Percentiles rank a stretch among this genome's conserved stretches.
Evolutionary conservation across 2,329 filamentous ascomycete species (phyloP).

Genomic region (Verruconis gallopava): DNA sequence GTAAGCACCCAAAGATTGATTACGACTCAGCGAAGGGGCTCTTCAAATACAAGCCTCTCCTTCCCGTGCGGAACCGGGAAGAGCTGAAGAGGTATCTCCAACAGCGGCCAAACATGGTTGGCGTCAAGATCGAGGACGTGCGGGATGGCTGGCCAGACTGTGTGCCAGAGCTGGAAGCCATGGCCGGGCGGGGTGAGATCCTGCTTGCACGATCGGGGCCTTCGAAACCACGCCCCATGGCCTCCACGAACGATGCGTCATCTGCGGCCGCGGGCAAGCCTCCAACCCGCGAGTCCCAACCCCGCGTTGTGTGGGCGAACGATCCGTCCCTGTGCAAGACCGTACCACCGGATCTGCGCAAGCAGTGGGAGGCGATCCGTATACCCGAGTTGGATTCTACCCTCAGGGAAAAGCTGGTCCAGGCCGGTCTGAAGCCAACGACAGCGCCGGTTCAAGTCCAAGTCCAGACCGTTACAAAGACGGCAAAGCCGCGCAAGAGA

Average conservation of each 20-base stretch:
- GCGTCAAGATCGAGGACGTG: constrained; percentile 74
- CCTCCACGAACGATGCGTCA: neutral
- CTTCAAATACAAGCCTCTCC: constrained; percentile 72
- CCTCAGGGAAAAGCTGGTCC: constrained; percentile 62
- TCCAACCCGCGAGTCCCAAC: constrained; percentile 53
- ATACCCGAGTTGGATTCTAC: constrained; percentile 60
- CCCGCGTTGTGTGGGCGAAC: constrained; percentile 79
- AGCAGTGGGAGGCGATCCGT: constrained; percentile 69
- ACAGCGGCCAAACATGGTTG: constrained; percentile 64
- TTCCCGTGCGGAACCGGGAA: constrained; percentile 66
- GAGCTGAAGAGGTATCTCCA: constrained; percentile 74
- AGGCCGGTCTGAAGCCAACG: constrained; percentile 70
- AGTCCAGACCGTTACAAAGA: constrained; percentile 39
- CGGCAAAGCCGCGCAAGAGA: constrained; percentile 57
- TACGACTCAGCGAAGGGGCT: constrained; percentile 50
- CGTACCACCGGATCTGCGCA: constrained; percentile 72
- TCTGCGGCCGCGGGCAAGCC: neutral
- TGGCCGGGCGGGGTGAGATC: constrained; percentile 68
- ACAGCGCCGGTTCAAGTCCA: constrained; percentile 49
- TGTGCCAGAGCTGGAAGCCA: constrained; percentile 59
- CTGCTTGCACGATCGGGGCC: constrained; percentile 72
- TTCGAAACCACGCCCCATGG: constrained; percentile 35
- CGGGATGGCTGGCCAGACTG: constrained; percentile 93
- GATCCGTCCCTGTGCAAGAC: constrained; percentile 62
- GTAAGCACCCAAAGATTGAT: constrained; percentile 49